These are phyloP conservation scores for Podochytrium sp. DNA, from an alignment of 192 early-diverging fungal species.

Conservation along the genomic window DNA sequence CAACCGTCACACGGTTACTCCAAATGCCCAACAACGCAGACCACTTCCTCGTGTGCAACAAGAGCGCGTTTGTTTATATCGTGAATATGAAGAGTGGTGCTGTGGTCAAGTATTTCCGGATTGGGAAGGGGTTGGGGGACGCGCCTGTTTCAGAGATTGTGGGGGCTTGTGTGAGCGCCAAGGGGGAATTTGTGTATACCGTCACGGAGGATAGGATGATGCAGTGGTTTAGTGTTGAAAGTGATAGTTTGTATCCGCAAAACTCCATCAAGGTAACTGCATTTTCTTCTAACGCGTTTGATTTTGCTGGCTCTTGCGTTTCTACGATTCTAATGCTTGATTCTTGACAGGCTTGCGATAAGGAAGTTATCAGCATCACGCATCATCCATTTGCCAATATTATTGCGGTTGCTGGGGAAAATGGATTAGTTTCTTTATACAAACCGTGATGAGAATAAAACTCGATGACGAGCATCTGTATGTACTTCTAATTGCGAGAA, in stretches of 20 bases:
- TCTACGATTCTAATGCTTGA: too few relatives aligned
- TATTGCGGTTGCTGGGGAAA: conserved; percentile 66
- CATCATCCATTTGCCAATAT: conserved; percentile 88
- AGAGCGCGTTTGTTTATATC: conserved; percentile 74
- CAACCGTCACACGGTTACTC: conserved; percentile 61
- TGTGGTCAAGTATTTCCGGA: conserved; percentile 19
- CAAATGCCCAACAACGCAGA: conserved; percentile 67
- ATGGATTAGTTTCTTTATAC: conserved; percentile 48
- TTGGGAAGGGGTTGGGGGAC: conserved; percentile 33
- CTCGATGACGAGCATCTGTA: background rate
- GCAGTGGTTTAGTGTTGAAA: conserved; percentile 70
- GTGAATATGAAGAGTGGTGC: conserved; percentile 66
- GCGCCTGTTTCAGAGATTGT: conserved; percentile 56
- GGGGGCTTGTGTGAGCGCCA: conserved; percentile 64
- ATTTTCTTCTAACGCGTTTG: too few relatives aligned
- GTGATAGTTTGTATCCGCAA: conserved; percentile 48
- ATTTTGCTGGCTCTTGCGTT: background rate
- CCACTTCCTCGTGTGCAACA: conserved; percentile 79
- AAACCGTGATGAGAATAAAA: background rate
- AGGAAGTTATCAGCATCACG: conserved; percentile 77
- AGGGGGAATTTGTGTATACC: conserved; percentile 83
- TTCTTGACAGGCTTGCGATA: conserved; percentile 62
- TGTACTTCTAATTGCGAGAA: background rate
- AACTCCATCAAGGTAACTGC: conserved; percentile 4
- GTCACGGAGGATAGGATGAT: conserved; percentile 71